These are phyloP conservation scores for Sonneratia alba DNA, from an alignment of 345 rosid genomes.

Conservation along the genomic window DNA sequence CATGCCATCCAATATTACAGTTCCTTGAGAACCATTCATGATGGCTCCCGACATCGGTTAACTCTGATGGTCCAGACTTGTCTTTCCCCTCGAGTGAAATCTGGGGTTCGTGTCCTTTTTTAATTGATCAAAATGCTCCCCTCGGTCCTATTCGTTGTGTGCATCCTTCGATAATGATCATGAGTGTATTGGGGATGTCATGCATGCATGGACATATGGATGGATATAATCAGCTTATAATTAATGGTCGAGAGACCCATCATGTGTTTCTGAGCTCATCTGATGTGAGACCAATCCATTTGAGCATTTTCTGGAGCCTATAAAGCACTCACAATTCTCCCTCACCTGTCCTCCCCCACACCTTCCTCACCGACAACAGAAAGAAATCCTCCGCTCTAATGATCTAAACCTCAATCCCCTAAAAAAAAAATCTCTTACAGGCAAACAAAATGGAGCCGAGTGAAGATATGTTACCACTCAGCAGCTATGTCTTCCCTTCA, in stretches of 20 bases:
- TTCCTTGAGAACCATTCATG: too few relatives aligned
- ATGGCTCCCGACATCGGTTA: too few relatives aligned
- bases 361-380: too few relatives aligned
- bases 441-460: slow-evolving; percentile 35
- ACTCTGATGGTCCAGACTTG: too few relatives aligned
- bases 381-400: too few relatives aligned
- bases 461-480: slow-evolving; percentile 24
- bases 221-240: too few relatives aligned
- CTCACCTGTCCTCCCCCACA: slow-evolving; percentile 11
- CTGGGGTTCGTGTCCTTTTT: too few relatives aligned
- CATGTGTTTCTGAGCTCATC: not conserved
- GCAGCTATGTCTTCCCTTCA: slow-evolving; percentile 30
- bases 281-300: slow-evolving; percentile 5
- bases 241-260: not conserved
- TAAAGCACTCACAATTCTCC: slow-evolving; percentile 29
- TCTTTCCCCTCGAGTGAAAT: too few relatives aligned
- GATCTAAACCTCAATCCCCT: not conserved
- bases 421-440: not conserved
- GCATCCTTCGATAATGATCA: too few relatives aligned
- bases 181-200: not conserved
- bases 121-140: too few relatives aligned
- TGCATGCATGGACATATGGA: slow-evolving; percentile 16
- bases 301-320: slow-evolving; percentile 30
- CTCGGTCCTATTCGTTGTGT: too few relatives aligned
- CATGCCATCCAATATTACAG: too few relatives aligned